Percentiles rank a stretch among this genome's conserved stretches.
Evolutionary conservation across 495 filamentous ascomycete species (phyloP).

Genomic region (Aspergillus diversus): DNA sequence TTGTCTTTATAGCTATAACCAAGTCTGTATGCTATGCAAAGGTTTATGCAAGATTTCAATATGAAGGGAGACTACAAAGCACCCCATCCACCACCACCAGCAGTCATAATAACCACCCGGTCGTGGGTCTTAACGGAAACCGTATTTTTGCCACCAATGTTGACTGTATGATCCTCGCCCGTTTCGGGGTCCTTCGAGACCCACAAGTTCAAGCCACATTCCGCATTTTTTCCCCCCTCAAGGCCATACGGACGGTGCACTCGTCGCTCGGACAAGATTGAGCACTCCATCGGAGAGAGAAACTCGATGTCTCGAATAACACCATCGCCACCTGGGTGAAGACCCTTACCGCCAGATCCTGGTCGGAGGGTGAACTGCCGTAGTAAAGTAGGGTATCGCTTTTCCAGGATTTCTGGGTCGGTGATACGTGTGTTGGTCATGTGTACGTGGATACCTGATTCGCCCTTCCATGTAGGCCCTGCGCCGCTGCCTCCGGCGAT

Average conservation of each 20-base stretch:
- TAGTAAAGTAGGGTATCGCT: slow-evolving; percentile 86
- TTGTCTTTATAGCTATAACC: too few relatives aligned
- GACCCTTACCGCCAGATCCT: slow-evolving; percentile 69
- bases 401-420: slow-evolving; percentile 93
- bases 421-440: slow-evolving; percentile 99
- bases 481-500: slow-evolving; percentile 93
- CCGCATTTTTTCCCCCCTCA: slow-evolving; percentile 79
- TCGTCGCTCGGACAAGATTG: slow-evolving; percentile 84
- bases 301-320: slow-evolving; percentile 96
- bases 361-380: slow-evolving; percentile 78
- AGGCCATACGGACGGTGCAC: slow-evolving; percentile 90
- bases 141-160: slow-evolving; percentile 92
- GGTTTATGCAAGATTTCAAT: neutral
- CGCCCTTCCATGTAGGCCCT: slow-evolving; percentile 84
- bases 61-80: neutral
- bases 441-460: slow-evolving; percentile 88
- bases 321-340: slow-evolving; percentile 84
- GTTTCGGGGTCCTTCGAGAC: slow-evolving; percentile 61
- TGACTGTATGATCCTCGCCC: slow-evolving; percentile 55
- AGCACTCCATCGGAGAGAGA: slow-evolving; percentile 82
- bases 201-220: slow-evolving; percentile 86
- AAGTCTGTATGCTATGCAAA: neutral
- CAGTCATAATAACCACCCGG: slow-evolving; percentile 73
- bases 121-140: slow-evolving; percentile 85
- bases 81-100: slow-evolving; percentile 55